These are phyloP conservation scores for Sporothrix variecibatus DNA, from an alignment of 2,329 filamentous ascomycete species.

Conservation along the genomic window DNA sequence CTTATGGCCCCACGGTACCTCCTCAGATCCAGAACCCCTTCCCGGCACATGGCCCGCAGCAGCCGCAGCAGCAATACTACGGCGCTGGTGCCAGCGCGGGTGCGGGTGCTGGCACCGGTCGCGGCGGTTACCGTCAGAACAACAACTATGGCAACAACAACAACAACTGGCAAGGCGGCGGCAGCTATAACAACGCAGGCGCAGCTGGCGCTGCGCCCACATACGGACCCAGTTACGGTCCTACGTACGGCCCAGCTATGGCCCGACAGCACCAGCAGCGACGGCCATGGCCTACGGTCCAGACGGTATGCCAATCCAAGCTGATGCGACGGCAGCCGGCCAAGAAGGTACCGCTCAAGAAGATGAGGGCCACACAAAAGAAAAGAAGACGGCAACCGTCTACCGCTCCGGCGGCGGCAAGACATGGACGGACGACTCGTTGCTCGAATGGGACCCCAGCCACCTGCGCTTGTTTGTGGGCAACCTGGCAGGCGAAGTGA, in stretches of 20 bases:
- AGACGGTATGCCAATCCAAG: not conserved
- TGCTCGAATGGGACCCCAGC: slow-evolving; percentile 93
- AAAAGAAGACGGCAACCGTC: slow-evolving; percentile 79
- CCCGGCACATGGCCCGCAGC: slow-evolving; percentile 56
- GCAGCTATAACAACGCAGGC: slow-evolving; percentile 36
- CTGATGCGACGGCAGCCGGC: slow-evolving; percentile 34
- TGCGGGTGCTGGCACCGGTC: slow-evolving; percentile 35
- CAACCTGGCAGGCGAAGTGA: slow-evolving; percentile 95
- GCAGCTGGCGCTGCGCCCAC: slow-evolving; percentile 29
- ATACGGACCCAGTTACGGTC: slow-evolving; percentile 3
- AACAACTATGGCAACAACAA: slow-evolving; percentile 67
- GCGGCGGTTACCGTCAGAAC: slow-evolving; percentile 55
- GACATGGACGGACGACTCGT: slow-evolving; percentile 83
- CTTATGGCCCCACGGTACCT: slow-evolving; percentile 47
- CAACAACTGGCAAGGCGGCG: slow-evolving; percentile 57
- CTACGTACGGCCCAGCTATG: slow-evolving; percentile 17
- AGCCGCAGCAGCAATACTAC: slow-evolving; percentile 8
- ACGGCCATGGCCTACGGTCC: slow-evolving; percentile 32
- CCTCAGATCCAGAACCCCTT: slow-evolving; percentile 81
- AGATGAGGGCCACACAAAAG: slow-evolving; percentile 46
- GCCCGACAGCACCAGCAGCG: slow-evolving; percentile 34
- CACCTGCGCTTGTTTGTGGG: slow-evolving; percentile 96
- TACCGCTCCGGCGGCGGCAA: slow-evolving; percentile 86
- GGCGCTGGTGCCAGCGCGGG: slow-evolving; percentile 23
- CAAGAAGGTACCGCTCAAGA: slow-evolving; percentile 35